These are phyloP conservation scores for Podosphaera fusca DNA, from an alignment of 2,329 filamentous ascomycete genomes.

Conservation along the genomic window DNA sequence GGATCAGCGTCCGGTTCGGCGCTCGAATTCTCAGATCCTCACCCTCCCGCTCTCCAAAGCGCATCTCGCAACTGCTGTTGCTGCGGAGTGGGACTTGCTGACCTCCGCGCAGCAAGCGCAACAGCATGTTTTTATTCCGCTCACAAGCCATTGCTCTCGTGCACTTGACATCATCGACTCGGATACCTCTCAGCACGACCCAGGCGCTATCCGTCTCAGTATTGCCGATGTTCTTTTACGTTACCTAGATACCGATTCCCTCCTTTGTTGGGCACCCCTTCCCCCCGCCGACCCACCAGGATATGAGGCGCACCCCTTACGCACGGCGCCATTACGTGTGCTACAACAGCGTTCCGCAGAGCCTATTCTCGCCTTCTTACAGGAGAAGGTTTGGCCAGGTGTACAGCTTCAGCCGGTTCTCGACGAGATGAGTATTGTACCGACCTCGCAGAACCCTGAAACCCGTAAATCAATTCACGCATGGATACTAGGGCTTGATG, in stretches of 20 bases:
- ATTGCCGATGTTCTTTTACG: conserved; percentile 51
- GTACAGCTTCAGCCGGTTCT: conserved; percentile 60
- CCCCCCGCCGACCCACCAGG: conserved; percentile 24
- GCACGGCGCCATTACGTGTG: conserved; percentile 39
- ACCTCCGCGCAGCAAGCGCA: conserved; percentile 63
- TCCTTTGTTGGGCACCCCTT: conserved; percentile 68
- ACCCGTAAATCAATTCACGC: conserved; percentile 56
- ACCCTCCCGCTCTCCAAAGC: conserved; percentile 52
- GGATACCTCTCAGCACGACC: conserved; percentile 21
- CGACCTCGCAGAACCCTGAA: conserved; percentile 44
- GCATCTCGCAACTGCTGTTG: conserved; percentile 63
- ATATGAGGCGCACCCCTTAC: conserved; percentile 21
- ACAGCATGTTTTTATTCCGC: conserved; percentile 67
- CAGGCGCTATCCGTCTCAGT: conserved; percentile 31
- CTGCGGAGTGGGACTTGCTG: conserved; percentile 80
- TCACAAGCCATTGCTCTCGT: conserved; percentile 67
- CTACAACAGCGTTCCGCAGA: conserved; percentile 47
- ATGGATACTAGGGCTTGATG: conserved; percentile 50
- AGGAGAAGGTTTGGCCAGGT: conserved; percentile 59
- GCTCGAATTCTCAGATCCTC: conserved; percentile 50
- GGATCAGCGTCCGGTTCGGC: conserved; percentile 58
- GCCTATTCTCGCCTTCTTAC: conserved; percentile 49
- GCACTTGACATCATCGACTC: conserved; percentile 59
- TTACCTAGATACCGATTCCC: conserved; percentile 77
- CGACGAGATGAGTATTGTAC: conserved; percentile 55